Percentiles rank a stretch among this genome's conserved stretches.
Conservation (phyloP, 2,329 filamentous ascomycete species). For the Pestalotiopsis sp. region DNA sequence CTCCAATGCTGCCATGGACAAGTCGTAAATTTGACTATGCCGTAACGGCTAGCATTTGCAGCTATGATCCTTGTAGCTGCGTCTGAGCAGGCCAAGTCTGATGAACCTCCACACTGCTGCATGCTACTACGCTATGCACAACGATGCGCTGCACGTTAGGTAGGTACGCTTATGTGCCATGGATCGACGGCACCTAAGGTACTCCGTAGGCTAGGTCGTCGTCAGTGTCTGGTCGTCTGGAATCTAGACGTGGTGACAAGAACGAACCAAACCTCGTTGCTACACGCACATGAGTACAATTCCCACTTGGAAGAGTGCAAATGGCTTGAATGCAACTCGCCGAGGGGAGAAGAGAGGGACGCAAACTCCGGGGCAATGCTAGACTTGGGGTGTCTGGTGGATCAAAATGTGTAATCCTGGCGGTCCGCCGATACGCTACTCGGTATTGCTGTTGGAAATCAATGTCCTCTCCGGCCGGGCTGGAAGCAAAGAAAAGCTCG, state of each 20-base stretch:
- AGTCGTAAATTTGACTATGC: slow-evolving; percentile 16
- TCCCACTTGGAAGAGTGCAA: not conserved
- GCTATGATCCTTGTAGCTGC: slow-evolving; percentile 16
- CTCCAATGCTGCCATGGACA: slow-evolving; percentile 10
- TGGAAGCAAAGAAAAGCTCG: not conserved
- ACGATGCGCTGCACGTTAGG: slow-evolving; percentile 8
- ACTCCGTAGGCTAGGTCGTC: not conserved
- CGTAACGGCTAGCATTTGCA: slow-evolving; percentile 30
- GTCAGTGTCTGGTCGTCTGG: not conserved
- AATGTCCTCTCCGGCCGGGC: no score
- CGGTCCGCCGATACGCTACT: no score
- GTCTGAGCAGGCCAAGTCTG: slow-evolving; percentile 4
- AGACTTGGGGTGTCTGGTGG: no score
- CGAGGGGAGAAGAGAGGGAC: not conserved
- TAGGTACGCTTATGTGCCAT: not conserved
- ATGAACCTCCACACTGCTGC: slow-evolving; percentile 4
- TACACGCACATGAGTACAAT: not conserved
- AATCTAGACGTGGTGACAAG: no score
- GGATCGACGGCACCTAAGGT: not conserved
- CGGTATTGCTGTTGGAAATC: no score
- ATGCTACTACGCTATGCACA: slow-evolving; percentile 5
- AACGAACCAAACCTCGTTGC: not conserved
- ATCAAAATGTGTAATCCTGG: no score
- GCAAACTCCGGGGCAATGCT: no score
- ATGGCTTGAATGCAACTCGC: not conserved